phyloP scores from a whole-genome alignment of 2,329 filamentous ascomycete genomes.

The Ascochyta fabae region DNA sequence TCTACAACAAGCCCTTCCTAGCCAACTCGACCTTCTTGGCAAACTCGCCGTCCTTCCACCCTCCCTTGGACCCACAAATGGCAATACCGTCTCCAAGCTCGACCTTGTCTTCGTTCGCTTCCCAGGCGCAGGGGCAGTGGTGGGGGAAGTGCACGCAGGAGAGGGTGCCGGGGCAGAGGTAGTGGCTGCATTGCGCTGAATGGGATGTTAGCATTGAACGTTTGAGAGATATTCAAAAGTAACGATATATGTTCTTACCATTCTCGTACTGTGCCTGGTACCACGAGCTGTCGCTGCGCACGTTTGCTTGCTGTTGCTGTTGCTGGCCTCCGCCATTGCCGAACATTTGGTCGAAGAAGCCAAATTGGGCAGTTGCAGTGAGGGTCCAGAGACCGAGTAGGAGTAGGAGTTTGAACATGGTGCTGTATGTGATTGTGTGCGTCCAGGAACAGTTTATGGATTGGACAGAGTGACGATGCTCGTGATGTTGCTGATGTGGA shows the following conservation, averaged over 20 bases:
- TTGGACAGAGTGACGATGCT: not conserved
- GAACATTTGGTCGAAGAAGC: constrained; percentile 99
- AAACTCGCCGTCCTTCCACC: constrained; percentile 74
- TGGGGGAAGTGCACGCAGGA: constrained; percentile 96
- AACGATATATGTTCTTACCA: constrained; percentile 55
- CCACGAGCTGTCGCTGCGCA: constrained; percentile 80
- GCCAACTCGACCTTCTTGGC: constrained; percentile 79
- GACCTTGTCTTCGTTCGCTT: constrained; percentile 67
- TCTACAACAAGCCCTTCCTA: constrained; percentile 74
- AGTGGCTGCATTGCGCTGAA: constrained; percentile 84
- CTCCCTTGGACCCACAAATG: constrained; percentile 76
- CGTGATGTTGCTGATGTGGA: constrained; percentile 28
- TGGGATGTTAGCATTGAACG: constrained; percentile 5
- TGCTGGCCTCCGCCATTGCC: constrained; percentile 65
- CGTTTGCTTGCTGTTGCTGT: constrained; percentile 73
- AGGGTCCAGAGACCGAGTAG: constrained; percentile 62
- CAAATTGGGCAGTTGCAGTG: constrained; percentile 78
- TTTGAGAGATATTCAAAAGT: not conserved
- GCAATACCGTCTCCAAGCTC: constrained; percentile 76
- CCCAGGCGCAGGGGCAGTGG: constrained; percentile 91
- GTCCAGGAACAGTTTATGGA: not conserved
- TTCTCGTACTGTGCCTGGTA: constrained; percentile 75
- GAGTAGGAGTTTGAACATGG: constrained; percentile 34
- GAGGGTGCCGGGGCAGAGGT: constrained; percentile 92
- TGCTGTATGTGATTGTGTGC: not conserved